Percentiles rank a stretch among this genome's conserved stretches.
Evolutionary conservation across 164 flowering plant genomes (phyloP).

Genomic region (Houttuynia cordata): DNA sequence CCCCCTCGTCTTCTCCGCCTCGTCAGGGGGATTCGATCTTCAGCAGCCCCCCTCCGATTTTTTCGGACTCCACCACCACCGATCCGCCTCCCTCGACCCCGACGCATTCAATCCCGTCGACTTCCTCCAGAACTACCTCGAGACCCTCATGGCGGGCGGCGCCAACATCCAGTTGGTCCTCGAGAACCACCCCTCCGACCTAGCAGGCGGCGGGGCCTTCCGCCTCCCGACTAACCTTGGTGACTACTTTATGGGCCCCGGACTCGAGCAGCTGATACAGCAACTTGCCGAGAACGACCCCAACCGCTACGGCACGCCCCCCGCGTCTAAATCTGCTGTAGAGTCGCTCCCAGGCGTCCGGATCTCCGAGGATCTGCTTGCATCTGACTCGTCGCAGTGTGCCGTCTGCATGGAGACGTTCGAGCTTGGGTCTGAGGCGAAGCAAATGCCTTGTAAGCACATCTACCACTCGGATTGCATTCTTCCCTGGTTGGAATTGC

Average conservation of each 20-base stretch:
- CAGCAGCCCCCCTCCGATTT: neutral
- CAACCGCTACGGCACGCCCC: conserved; percentile 77
- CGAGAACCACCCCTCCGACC: conserved; percentile 25
- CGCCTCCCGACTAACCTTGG: conserved; percentile 39
- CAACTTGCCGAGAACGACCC: conserved; percentile 94
- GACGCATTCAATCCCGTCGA: conserved; percentile 43
- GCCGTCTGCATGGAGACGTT: conserved; percentile 85
- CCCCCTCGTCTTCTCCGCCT: conserved; percentile 17
- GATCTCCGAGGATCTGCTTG: conserved; percentile 29
- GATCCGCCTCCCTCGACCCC: conserved; percentile 10
- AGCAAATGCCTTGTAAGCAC: conserved; percentile 88
- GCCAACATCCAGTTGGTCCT: conserved; percentile 68
- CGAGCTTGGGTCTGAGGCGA: conserved; percentile 43
- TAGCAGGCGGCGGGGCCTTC: conserved; percentile 11
- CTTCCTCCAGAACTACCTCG: conserved; percentile 52
- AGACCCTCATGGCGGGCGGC: conserved; percentile 42
- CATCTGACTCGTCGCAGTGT: conserved; percentile 55
- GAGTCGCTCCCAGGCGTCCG: conserved; percentile 40
- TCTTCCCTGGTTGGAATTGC: conserved; percentile 78
- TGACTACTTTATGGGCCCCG: conserved; percentile 81
- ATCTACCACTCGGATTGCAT: conserved; percentile 73
- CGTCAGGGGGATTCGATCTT: neutral
- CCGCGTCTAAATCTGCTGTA: conserved; percentile 67
- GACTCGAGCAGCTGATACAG: conserved; percentile 84
- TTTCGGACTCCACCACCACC: neutral